Evolutionary conservation across 352 stramenopile genomes (phyloP).

Genomic region (Elongisporangium undulatum): DNA sequence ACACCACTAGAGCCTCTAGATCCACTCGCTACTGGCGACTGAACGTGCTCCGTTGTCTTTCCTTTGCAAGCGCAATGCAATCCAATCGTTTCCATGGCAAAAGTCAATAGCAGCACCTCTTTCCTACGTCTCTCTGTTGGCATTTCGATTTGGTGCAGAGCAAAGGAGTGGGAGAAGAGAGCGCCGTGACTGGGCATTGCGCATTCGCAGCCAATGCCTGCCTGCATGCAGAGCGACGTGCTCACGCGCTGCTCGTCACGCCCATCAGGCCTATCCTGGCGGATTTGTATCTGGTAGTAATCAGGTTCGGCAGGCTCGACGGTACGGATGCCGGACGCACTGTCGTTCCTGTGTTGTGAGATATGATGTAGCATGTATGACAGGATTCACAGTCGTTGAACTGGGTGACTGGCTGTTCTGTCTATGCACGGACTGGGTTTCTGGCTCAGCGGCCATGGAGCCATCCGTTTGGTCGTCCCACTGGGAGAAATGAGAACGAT

Average conservation of each 20-base stretch:
- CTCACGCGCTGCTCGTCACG: not conserved
- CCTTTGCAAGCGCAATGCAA: not conserved
- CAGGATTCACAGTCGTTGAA: too few species aligned
- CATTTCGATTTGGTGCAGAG: not conserved
- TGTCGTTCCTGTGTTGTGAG: too few species aligned
- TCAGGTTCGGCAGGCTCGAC: not conserved
- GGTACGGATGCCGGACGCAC: not conserved
- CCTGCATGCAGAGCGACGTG: not conserved
- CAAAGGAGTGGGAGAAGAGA: not conserved
- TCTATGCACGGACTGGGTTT: not conserved
- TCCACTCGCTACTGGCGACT: constrained; percentile 4
- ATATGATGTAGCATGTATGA: too few species aligned
- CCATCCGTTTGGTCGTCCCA: not conserved
- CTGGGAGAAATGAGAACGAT: not conserved
- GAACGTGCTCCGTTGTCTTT: not conserved
- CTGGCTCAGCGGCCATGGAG: not conserved
- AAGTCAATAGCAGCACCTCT: not conserved
- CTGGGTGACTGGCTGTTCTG: not conserved
- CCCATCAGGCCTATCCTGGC: not conserved
- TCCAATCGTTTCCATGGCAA: not conserved
- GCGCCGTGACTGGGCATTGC: too few species aligned
- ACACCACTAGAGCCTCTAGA: constrained; percentile 34
- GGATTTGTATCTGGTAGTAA: not conserved
- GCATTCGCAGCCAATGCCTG: not conserved
- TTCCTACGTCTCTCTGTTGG: not conserved